Conservation (phyloP, 2,329 filamentous ascomycete genomes). For the Stachybotrys echinatus region DNA sequence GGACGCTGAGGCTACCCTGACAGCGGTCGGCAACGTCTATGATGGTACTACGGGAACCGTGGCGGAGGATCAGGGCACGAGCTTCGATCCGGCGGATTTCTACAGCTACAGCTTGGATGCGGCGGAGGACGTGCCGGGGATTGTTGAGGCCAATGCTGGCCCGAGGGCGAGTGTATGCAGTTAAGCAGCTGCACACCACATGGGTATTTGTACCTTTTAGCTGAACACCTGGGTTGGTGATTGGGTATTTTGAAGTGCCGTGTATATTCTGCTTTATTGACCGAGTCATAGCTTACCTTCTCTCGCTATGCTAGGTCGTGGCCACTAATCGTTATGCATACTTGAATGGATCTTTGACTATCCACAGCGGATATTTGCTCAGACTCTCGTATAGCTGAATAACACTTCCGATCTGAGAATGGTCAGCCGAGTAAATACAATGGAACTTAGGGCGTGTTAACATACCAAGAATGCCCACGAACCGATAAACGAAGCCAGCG, state of each 20-base stretch:
- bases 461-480: constrained; percentile 40
- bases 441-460: not conserved
- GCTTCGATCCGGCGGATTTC: constrained; percentile 7
- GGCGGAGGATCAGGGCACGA: constrained; percentile 6
- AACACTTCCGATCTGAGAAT: constrained; percentile 32
- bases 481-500: constrained; percentile 43
- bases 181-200: no score
- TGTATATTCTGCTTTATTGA: not conserved
- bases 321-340: not conserved
- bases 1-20: constrained; percentile 9
- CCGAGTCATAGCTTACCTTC: no score
- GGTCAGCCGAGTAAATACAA: constrained; percentile 31
- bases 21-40: constrained; percentile 8
- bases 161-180: constrained; percentile 8
- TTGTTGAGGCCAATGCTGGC: constrained; percentile 7
- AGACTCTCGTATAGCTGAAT: constrained; percentile 18
- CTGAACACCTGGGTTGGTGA: no score
- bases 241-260: not conserved
- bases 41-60: constrained; percentile 7
- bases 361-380: constrained; percentile 16
- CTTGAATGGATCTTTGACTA: constrained; percentile 5
- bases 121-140: constrained; percentile 7
- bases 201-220: no score
- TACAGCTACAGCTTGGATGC: constrained; percentile 8
- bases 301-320: not conserved